Conservation (phyloP, 768 basidiomycete species). For the Tulasnella sp. region DNA sequence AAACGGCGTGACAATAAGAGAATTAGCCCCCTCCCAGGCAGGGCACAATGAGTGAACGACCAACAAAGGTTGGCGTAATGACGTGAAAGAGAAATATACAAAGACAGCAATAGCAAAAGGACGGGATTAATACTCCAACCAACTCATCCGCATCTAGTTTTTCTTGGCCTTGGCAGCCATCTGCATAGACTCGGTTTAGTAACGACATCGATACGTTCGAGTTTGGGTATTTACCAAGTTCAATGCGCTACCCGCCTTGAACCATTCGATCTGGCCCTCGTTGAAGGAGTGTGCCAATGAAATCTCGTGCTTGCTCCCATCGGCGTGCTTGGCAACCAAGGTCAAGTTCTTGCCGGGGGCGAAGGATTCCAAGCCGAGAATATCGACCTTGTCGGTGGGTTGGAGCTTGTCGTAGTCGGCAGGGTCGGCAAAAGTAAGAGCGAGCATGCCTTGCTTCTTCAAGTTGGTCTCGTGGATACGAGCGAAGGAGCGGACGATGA, state of each 20-base stretch:
- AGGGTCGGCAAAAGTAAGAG: slow-evolving; percentile 81
- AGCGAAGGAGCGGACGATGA: slow-evolving; percentile 93
- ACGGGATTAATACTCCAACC: no score
- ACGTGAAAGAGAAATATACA: slow-evolving; percentile 6
- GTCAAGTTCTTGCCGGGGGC: slow-evolving; percentile 87
- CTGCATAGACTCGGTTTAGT: slow-evolving; percentile 25
- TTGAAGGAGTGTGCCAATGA: slow-evolving; percentile 88
- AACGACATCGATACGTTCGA: background rate
- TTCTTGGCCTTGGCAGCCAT: slow-evolving; percentile 56
- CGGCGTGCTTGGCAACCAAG: slow-evolving; percentile 65
- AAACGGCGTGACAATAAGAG: background rate
- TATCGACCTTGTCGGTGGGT: slow-evolving; percentile 78
- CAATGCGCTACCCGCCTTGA: slow-evolving; percentile 92
- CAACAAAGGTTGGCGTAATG: background rate
- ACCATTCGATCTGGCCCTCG: slow-evolving; percentile 95
- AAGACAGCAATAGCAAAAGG: background rate
- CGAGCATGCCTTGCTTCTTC: slow-evolving; percentile 99
- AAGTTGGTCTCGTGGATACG: slow-evolving; percentile 97
- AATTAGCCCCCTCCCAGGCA: no score
- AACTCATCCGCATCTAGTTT: slow-evolving; percentile 14
- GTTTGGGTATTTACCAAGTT: slow-evolving; percentile 45
- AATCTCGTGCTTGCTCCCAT: slow-evolving; percentile 66
- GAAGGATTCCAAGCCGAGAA: slow-evolving; percentile 79
- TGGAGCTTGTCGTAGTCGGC: slow-evolving; percentile 90
- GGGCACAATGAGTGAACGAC: no score